Percentiles rank a stretch among this genome's conserved stretches.
phyloP scores from a whole-genome alignment of 2,329 filamentous ascomycete genomes.

The Neonectria sp. region DNA sequence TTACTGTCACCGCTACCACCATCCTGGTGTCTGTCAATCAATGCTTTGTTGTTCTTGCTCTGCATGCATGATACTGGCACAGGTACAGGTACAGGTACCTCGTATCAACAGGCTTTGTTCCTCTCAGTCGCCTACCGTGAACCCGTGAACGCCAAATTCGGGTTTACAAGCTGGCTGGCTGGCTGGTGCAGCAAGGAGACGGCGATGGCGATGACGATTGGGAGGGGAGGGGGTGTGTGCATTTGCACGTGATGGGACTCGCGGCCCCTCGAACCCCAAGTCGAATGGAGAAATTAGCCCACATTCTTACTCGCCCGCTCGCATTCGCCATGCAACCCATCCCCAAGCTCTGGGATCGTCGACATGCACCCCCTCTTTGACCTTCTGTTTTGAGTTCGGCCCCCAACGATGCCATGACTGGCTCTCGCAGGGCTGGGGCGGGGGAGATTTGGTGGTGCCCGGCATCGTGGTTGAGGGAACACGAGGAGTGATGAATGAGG shows the following conservation, averaged over 20 bases:
- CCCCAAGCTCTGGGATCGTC: constrained; percentile 1
- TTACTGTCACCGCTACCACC: constrained; percentile 25
- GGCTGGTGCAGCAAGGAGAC: not conserved
- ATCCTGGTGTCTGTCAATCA: not conserved
- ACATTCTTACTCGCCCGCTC: constrained; percentile 18
- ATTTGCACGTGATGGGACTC: constrained; percentile 4
- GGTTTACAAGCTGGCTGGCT: not conserved
- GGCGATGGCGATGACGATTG: not conserved
- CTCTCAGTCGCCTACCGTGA: not conserved
- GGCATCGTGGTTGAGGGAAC: constrained; percentile 6
- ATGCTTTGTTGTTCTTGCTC: constrained; percentile 3
- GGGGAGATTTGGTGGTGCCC: constrained; percentile 14
- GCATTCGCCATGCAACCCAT: constrained; percentile 16
- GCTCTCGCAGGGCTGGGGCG: constrained; percentile 19
- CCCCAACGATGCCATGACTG: constrained; percentile 14
- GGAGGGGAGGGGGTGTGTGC: not conserved
- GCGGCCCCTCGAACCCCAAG: not conserved
- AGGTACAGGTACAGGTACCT: not conserved
- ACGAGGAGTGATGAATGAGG: too few species aligned
- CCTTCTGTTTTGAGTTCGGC: constrained; percentile 22
- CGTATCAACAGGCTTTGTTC: not conserved
- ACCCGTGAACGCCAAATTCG: not conserved
- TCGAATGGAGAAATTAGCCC: constrained; percentile 21
- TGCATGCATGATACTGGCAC: constrained; percentile 6
- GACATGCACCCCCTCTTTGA: constrained; percentile 1